Evolutionary conservation across 352 stramenopile genomes (phyloP).

Genomic region (Phytophthora quininea): DNA sequence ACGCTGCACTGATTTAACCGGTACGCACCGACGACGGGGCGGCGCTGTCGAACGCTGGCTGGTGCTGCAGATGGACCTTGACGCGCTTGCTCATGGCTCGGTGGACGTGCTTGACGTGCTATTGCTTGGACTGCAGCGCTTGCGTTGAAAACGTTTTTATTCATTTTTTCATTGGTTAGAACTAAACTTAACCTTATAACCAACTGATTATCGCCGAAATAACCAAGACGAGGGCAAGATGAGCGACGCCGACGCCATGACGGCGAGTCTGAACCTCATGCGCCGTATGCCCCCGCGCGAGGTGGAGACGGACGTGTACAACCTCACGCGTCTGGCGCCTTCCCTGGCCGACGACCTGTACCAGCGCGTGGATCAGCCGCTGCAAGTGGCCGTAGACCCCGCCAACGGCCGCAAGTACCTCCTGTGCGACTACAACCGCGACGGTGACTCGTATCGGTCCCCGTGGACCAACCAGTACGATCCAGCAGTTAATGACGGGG

Average conservation of each 20-base stretch:
- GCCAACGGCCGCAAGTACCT: constrained; percentile 91
- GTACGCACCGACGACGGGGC: constrained; percentile 64
- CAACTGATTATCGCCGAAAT: no score
- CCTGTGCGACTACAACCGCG: constrained; percentile 95
- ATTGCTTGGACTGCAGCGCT: constrained; percentile 32
- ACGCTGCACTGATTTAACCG: no score
- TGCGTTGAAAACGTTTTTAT: not conserved
- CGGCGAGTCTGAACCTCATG: constrained; percentile 89
- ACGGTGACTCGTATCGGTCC: constrained; percentile 92
- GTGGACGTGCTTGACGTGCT: constrained; percentile 3
- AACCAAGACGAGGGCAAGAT: not conserved
- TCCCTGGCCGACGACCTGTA: constrained; percentile 91
- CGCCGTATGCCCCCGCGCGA: constrained; percentile 88
- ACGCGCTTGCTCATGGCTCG: constrained; percentile 58
- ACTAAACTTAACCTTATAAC: no score
- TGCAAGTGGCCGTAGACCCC: constrained; percentile 88
- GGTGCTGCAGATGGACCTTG: constrained; percentile 68
- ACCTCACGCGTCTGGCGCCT: constrained; percentile 83
- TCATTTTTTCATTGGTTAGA: no score
- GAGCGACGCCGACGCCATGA: constrained; percentile 49
- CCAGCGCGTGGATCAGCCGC: constrained; percentile 92
- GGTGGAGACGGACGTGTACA: constrained; percentile 85
- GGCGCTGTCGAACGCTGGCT: constrained; percentile 58
- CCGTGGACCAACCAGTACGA: constrained; percentile 95
- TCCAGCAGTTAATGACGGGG: constrained; percentile 69